Base-by-base conservation (phyloP, 345 rosid species). In the Lumnitzera racemosa region DNA sequence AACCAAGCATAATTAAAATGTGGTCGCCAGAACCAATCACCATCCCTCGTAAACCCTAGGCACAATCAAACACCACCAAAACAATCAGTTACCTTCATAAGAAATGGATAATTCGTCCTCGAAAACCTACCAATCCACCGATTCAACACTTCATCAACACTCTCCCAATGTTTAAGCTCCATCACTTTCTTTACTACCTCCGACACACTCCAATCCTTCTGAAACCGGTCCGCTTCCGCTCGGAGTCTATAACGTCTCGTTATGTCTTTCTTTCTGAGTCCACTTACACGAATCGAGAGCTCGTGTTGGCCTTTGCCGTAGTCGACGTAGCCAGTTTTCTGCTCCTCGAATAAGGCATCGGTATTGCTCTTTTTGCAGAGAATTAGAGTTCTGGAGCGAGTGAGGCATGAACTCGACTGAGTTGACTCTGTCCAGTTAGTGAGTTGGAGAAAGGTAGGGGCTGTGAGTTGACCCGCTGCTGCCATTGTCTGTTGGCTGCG, bases 121-220 rank as follows among this genome's bases (percentile, higher is more conserved):
- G 92, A 80, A 51, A 91, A 91, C 53, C 98, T 86, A 48, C 96
- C 98, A 2, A 72, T 74, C 96, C 98, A 91, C n/a, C 72, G 79
- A 74, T 89, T 91, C 65, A 91, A 75, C 58, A 89, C 66, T 2
- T 61, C 78, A 46, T 84, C 84, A 31, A 85, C 80, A 65, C 82
- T 70, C 17, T 82, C 84, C 80, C 76, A 71, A 10, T 69, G 84
- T 49, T 72, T 71, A 72, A 89, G 86, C 68, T 70, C 77, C 59
- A 86, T 36, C 24, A 89, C 74, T 55, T 67, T 72, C 15, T 81
- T 66, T 52, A 80, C 89, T 11, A 91, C 86, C 56, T 86, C 83
- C 24, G 95, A 83, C n/a, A 91, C 72, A 23, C 70, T 70, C 95
- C 91, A 91, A 79, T 91, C 95, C 77, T 76, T 85, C 79, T 91